Percentiles rank a stretch among this genome's conserved stretches.
Conservation (phyloP, 139 green algal species). For the Tetraselmis chui region DNA sequence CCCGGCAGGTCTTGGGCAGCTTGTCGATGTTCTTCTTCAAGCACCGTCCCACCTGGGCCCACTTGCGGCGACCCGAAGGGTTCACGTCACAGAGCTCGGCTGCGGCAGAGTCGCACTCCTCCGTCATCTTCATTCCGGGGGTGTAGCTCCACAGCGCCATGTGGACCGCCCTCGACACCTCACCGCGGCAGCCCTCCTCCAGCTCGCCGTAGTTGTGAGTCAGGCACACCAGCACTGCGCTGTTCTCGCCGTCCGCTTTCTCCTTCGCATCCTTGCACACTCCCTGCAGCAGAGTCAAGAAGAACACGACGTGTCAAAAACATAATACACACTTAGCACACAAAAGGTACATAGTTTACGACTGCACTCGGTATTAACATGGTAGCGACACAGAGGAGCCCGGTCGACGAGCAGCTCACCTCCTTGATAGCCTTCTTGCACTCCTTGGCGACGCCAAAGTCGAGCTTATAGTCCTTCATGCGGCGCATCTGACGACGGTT, state of each 20-base stretch:
- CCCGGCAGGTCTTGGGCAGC: slow-evolving; percentile 33
- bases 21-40: slow-evolving; percentile 50
- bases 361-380: background rate
- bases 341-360: background rate
- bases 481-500: slow-evolving; percentile 29
- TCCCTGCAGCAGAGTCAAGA: slow-evolving; percentile 11
- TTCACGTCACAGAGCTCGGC: slow-evolving; percentile 36
- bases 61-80: slow-evolving; percentile 27
- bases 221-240: slow-evolving; percentile 66
- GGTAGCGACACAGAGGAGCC: background rate
- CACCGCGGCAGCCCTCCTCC: slow-evolving; percentile 44
- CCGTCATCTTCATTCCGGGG: slow-evolving; percentile 45
- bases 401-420: slow-evolving; percentile 46
- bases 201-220: slow-evolving; percentile 41
- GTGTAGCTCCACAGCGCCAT: slow-evolving; percentile 80
- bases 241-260: slow-evolving; percentile 37
- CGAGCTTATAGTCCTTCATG: slow-evolving; percentile 63
- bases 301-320: background rate
- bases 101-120: slow-evolving; percentile 63
- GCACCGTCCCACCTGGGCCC: slow-evolving; percentile 65
- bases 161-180: slow-evolving; percentile 69
- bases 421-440: slow-evolving; percentile 49
- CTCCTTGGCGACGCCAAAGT: slow-evolving; percentile 56
- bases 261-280: slow-evolving; percentile 15
- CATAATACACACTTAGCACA: background rate